Percentiles rank a stretch among this genome's conserved stretches.
phyloP scores from a whole-genome alignment of 2,329 filamentous ascomycete species.

The Xylariaceae sp. region DNA sequence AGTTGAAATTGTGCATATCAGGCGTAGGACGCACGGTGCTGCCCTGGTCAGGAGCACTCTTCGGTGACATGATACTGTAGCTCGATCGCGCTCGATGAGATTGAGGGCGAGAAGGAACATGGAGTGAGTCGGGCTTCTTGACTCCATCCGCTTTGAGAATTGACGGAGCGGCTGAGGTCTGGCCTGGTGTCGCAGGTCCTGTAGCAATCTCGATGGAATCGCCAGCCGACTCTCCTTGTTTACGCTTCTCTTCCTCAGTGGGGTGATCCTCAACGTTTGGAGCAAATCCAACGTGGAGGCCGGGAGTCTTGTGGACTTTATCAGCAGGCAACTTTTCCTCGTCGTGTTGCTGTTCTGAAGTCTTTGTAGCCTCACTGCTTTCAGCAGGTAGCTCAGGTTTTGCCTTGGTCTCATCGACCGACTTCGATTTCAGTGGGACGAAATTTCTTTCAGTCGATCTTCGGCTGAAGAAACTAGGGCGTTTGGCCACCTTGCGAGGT shows the following conservation, averaged over 20 bases:
- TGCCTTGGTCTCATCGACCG: background rate
- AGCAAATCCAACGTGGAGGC: conserved; percentile 58
- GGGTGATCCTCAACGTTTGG: conserved; percentile 28
- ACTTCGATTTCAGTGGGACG: conserved; percentile 13
- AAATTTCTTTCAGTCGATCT: conserved; percentile 42
- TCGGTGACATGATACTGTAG: conserved; percentile 14
- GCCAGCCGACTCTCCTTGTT: conserved; percentile 7
- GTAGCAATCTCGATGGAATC: background rate
- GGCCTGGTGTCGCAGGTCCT: background rate
- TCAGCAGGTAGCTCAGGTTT: background rate
- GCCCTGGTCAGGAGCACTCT: conserved; percentile 2
- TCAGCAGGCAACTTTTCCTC: background rate
- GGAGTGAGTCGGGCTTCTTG: conserved; percentile 1
- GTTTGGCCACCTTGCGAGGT: conserved; percentile 36
- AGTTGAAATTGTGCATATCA: conserved; percentile 36
- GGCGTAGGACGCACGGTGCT: conserved; percentile 25
- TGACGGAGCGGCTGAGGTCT: background rate
- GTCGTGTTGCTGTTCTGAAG: conserved; percentile 9
- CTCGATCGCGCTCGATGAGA: conserved; percentile 17
- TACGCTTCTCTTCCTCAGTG: conserved; percentile 13
- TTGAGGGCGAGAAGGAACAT: conserved; percentile 26
- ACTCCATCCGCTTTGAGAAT: background rate
- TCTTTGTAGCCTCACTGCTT: conserved; percentile 9
- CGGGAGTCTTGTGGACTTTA: conserved; percentile 20
- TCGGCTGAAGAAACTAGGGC: conserved; percentile 47